phyloP scores from a whole-genome alignment of 371 early-diverging fungal genomes.

The Smittium culicis region DNA sequence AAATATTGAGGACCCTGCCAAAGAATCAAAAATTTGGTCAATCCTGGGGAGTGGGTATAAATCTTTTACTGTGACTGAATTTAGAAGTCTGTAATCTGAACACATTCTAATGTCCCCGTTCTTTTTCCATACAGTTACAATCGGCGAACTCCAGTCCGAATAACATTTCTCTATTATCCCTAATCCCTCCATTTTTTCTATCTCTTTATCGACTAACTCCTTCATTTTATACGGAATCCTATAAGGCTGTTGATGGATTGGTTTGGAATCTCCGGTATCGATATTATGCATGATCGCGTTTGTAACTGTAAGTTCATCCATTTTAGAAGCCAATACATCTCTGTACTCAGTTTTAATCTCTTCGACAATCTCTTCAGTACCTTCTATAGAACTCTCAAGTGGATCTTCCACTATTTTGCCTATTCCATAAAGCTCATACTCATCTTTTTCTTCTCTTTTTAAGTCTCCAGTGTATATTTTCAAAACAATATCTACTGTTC shows the following conservation, averaged over 20 bases:
- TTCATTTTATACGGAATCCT: background rate
- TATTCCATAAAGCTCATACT: too few species aligned
- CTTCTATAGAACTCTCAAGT: too few species aligned
- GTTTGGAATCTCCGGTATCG: background rate
- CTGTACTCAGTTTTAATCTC: too few species aligned
- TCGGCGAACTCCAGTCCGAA: background rate
- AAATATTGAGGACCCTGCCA: constrained; percentile 16
- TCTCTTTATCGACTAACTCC: background rate
- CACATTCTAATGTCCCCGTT: constrained; percentile 14
- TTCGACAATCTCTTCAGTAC: too few species aligned
- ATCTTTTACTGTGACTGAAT: constrained; percentile 13
- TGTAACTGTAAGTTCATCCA: background rate
- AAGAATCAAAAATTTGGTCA: constrained; percentile 22
- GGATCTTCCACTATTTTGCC: too few species aligned
- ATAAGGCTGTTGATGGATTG: constrained; percentile 1
- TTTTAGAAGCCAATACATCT: background rate
- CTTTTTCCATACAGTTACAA: constrained; percentile 12
- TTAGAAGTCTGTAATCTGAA: constrained; percentile 17
- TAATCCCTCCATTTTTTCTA: background rate
- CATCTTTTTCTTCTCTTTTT: too few species aligned
- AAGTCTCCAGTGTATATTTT: too few species aligned
- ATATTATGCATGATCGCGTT: background rate
- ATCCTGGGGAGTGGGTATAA: constrained; percentile 22
- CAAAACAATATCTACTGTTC: too few species aligned
- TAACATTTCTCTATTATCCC: background rate